Base-by-base conservation (phyloP, 768 basidiomycete species). In the Phallus indusiatus region DNA sequence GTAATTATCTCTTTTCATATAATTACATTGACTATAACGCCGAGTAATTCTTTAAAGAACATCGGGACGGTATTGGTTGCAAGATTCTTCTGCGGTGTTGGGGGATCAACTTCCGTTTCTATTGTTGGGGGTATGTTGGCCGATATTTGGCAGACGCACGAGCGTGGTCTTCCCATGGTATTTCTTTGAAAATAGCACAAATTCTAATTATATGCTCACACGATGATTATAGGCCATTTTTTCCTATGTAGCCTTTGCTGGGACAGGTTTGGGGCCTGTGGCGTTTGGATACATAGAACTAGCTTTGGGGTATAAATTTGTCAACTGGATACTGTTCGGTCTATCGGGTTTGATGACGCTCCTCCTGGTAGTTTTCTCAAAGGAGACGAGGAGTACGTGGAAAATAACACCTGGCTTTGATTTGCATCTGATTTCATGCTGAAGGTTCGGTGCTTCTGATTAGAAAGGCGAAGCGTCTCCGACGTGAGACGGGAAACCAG, bases 111-210 rank as follows among this genome's bases (percentile, higher is more conserved):
- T 53, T 52, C 49, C 14, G 34, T 51, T 52, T 24, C 57, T 28
- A 52, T 51, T 18, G 14, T 53, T 34, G 57, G 57, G 20, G 57
- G 57, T 14, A 52, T 59, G 22, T 18, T 59, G 48, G 57, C 57
- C 4, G 57, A 59, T 36, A 52, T 59, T 10, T 59, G 57, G 57
- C 49, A 59, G 36, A 51, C 57, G 11, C 22, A 51, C 35, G 57
- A 51, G 20, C 57, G 57, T 7, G 57, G 57, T 4, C 22, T 56
- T 10, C 55, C 55, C 22, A 56, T 56, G 55, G 55, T 56, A 56
- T 48, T 16, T 14, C n/a, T 14, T 14, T 22, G 14, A 16, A 52
- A 50, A 17, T 33, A 56, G 22, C 34, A 20, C 17, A 17, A 1
- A 18, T 17, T 47, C 37, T 21, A 20, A 42, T 3, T 2, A 2